Conservation (phyloP, 2,329 filamentous ascomycete genomes). For the Monosporascus sp. region DNA sequence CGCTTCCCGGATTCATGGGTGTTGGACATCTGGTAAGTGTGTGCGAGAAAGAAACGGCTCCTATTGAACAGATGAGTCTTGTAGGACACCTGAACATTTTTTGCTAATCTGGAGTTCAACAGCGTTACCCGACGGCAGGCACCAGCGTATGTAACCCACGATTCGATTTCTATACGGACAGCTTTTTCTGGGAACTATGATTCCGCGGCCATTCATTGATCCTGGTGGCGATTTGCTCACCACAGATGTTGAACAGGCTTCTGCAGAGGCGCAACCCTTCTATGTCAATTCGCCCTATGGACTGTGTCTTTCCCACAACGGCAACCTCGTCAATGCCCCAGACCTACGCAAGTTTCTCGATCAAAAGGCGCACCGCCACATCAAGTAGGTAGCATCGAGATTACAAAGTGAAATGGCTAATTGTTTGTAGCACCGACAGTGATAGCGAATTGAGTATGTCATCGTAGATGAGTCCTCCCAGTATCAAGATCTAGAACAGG, state of each 20-base stretch:
- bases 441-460: constrained; percentile 13
- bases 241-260: not conserved
- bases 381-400: constrained; percentile 40
- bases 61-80: not conserved
- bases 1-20: too few relatives aligned
- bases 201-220: too few relatives aligned
- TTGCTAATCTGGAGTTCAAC: not conserved
- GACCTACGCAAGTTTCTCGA: constrained; percentile 54
- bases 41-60: not conserved
- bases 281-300: constrained; percentile 74
- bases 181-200: too few relatives aligned
- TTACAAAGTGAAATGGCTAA: too few relatives aligned
- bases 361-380: constrained; percentile 57
- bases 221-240: too few relatives aligned
- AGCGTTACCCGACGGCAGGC: not conserved
- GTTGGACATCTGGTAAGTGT: constrained; percentile 25
- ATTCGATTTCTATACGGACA: too few relatives aligned
- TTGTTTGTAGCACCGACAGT: constrained; percentile 2
- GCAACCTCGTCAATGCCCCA: constrained; percentile 70
- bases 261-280: constrained; percentile 72
- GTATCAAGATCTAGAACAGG: too few relatives aligned
- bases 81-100: not conserved
- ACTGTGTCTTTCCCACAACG: constrained; percentile 68
- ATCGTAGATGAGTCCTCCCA: too few relatives aligned
- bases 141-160: too few relatives aligned